phyloP scores from a whole-genome alignment of 495 filamentous ascomycete genomes.

The Trichoderma gamsii region DNA sequence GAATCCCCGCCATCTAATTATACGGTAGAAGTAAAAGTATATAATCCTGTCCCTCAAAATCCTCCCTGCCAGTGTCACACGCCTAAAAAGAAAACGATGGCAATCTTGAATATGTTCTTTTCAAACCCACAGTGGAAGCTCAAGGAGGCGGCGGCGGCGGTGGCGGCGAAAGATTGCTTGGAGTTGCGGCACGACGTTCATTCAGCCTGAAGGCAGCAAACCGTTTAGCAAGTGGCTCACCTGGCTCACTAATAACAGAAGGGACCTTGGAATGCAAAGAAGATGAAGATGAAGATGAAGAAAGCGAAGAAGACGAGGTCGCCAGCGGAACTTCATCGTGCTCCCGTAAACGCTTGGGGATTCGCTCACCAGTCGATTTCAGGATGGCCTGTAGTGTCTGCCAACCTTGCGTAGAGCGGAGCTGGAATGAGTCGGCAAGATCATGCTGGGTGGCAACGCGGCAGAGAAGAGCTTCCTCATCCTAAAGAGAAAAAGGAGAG shows the following conservation, averaged over 20 bases:
- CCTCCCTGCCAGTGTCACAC: not conserved
- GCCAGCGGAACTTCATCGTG: conserved; percentile 29
- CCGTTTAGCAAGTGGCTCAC: conserved; percentile 92
- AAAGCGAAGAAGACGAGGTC: conserved; percentile 18
- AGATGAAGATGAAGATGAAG: conserved; percentile 17
- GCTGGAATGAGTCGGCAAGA: conserved; percentile 67
- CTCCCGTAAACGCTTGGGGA: conserved; percentile 70
- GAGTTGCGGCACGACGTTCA: conserved; percentile 24
- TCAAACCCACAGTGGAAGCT: conserved; percentile 6
- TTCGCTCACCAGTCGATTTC: conserved; percentile 92
- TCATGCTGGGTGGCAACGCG: conserved; percentile 74
- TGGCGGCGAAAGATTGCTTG: conserved; percentile 5
- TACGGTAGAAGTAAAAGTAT: not conserved
- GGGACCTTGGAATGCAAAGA: conserved; percentile 25
- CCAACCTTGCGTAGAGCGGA: conserved; percentile 83
- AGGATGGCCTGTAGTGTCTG: conserved; percentile 87
- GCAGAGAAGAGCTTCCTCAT: conserved; percentile 83
- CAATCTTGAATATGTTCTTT: not conserved
- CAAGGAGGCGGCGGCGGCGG: not conserved
- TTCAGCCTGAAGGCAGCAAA: conserved; percentile 96
- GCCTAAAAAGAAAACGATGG: not conserved
- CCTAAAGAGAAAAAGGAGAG: conserved; percentile 43
- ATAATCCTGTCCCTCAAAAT: not conserved
- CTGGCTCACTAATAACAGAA: conserved; percentile 21
- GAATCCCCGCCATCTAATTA: not conserved